Conservation (phyloP, 73 alveolate genomes). For the Halteria grandinella region DNA sequence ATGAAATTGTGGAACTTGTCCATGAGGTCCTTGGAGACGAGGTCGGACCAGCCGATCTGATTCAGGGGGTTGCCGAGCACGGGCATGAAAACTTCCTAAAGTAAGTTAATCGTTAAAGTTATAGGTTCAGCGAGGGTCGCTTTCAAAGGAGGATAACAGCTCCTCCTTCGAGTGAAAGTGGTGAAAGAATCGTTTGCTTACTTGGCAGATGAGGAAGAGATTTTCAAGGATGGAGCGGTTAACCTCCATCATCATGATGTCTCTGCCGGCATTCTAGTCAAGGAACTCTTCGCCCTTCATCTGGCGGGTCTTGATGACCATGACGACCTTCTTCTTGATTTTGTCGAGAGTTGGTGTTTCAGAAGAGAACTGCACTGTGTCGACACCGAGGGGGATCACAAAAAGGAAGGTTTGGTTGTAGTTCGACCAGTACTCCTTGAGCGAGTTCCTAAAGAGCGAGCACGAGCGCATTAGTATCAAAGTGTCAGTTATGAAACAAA, state of each 20-base stretch:
- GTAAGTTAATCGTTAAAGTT: background rate
- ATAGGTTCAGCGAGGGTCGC: too few relatives aligned
- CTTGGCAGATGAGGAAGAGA: slow-evolving; percentile 74
- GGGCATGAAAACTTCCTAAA: slow-evolving; percentile 78
- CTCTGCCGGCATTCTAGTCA: slow-evolving; percentile 57
- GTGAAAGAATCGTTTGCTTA: slow-evolving; percentile 41
- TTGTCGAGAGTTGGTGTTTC: slow-evolving; percentile 73
- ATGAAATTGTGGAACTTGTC: slow-evolving; percentile 99
- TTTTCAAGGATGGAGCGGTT: slow-evolving; percentile 75
- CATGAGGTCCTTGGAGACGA: slow-evolving; percentile 99
- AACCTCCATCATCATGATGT: slow-evolving; percentile 70
- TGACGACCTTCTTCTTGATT: slow-evolving; percentile 75
- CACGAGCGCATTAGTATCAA: background rate
- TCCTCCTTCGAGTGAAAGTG: too few relatives aligned
- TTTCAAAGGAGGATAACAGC: too few relatives aligned
- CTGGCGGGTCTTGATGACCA: slow-evolving; percentile 60
- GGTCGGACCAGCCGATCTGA: slow-evolving; percentile 99
- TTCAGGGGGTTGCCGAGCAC: slow-evolving; percentile 95
- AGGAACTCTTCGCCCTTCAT: slow-evolving; percentile 48
- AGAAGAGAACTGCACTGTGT: slow-evolving; percentile 46
- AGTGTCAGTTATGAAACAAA: background rate
- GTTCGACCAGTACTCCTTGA: slow-evolving; percentile 59
- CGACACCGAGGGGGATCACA: slow-evolving; percentile 66
- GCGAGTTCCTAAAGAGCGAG: slow-evolving; percentile 56
- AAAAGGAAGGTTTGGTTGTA: slow-evolving; percentile 49